A percentile compares a stretch with the other conserved stretches of the same genome.
Conservation (phyloP, 345 rosid species). For the Sonneratia alba region DNA sequence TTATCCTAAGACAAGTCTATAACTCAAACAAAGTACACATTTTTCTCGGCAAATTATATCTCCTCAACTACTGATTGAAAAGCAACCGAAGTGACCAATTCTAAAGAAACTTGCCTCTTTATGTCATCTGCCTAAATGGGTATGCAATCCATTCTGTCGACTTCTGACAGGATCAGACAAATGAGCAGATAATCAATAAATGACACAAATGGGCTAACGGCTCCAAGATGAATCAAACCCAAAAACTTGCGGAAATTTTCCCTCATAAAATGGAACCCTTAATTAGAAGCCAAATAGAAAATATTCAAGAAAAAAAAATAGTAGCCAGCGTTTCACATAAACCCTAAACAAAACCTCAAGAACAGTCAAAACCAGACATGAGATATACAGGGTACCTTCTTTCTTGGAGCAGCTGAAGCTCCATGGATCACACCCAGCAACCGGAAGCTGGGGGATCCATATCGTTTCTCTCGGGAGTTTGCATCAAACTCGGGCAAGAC, state of each 20-base stretch:
- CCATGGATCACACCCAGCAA: conserved; percentile 55
- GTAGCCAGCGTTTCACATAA: neutral
- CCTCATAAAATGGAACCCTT: neutral
- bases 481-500: conserved; percentile 35
- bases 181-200: too few species aligned
- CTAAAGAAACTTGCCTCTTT: too few species aligned
- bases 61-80: too few species aligned
- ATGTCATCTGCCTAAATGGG: too few species aligned
- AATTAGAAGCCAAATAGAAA: neutral
- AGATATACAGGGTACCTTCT: conserved; percentile 30
- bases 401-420: conserved; percentile 91
- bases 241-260: neutral
- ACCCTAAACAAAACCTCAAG: conserved; percentile 5
- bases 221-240: neutral
- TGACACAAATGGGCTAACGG: too few species aligned
- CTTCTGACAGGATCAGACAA: too few species aligned
- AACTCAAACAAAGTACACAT: too few species aligned
- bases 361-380: neutral
- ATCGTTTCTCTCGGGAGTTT: conserved; percentile 20
- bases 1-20: too few species aligned
- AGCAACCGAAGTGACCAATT: too few species aligned
- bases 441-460: conserved; percentile 38
- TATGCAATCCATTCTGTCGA: too few species aligned
- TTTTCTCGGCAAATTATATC: too few species aligned
- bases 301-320: neutral